These are phyloP conservation scores for Xylariaceae sp. DNA, from an alignment of 2,329 filamentous ascomycete species.

Conservation along the genomic window DNA sequence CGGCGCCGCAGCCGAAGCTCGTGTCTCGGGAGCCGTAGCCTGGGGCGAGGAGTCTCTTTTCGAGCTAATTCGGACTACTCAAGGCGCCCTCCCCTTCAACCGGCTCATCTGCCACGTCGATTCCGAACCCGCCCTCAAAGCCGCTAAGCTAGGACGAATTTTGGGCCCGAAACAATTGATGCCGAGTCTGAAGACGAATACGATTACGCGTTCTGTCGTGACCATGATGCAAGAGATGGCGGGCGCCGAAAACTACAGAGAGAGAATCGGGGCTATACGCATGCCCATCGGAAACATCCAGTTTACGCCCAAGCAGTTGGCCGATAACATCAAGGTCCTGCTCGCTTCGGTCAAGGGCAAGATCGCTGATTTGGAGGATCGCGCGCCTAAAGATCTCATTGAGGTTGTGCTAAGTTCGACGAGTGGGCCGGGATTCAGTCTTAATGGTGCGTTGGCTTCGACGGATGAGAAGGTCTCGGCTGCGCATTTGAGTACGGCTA, in stretches of 20 bases:
- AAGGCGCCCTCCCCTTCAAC: constrained; percentile 81
- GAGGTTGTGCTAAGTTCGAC: constrained; percentile 82
- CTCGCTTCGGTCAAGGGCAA: constrained; percentile 76
- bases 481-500: constrained; percentile 49
- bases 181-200: constrained; percentile 84
- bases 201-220: constrained; percentile 77
- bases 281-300: constrained; percentile 88
- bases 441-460: constrained; percentile 74
- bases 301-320: constrained; percentile 82
- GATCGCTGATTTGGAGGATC: constrained; percentile 60
- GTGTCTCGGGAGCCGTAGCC: constrained; percentile 71
- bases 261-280: constrained; percentile 77
- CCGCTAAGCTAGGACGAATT: constrained; percentile 74
- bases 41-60: constrained; percentile 87
- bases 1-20: constrained; percentile 68
- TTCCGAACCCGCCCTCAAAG: constrained; percentile 73
- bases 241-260: constrained; percentile 81
- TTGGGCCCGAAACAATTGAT: constrained; percentile 88
- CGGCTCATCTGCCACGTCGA: constrained; percentile 80
- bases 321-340: constrained; percentile 76
- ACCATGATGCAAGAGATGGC: constrained; percentile 75
- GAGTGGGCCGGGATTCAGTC: constrained; percentile 77
- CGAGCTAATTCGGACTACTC: constrained; percentile 61
- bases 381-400: constrained; percentile 67
- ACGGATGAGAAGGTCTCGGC: constrained; percentile 53